phyloP scores from a whole-genome alignment of 2,329 filamentous ascomycete genomes.

The Penicillium crustosum region DNA sequence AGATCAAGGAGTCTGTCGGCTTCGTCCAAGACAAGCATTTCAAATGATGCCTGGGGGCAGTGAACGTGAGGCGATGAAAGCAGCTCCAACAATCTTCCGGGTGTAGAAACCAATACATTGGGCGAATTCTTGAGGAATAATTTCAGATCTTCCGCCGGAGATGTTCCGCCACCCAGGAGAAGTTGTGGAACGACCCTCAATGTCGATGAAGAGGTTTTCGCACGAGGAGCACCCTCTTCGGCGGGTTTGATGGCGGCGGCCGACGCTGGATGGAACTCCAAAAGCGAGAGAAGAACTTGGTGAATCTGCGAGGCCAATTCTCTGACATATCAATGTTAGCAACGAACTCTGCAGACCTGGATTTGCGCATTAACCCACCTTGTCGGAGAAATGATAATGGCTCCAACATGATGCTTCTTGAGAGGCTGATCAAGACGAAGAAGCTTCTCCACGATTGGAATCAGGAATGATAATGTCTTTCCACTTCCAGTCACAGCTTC shows the following conservation, averaged over 20 bases:
- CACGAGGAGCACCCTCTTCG: constrained; percentile 42
- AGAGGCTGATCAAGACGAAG: constrained; percentile 76
- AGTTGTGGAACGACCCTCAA: constrained; percentile 76
- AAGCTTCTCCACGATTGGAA: constrained; percentile 80
- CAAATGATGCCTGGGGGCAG: constrained; percentile 83
- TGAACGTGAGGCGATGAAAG: constrained; percentile 84
- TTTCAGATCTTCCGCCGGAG: constrained; percentile 80
- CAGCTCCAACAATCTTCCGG: constrained; percentile 83
- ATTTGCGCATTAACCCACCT: constrained; percentile 37
- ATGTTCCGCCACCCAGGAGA: constrained; percentile 79
- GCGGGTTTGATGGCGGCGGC: constrained; percentile 50
- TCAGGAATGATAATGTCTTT: constrained; percentile 82
- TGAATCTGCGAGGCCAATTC: constrained; percentile 92
- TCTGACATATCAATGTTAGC: constrained; percentile 44
- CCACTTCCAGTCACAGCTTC: constrained; percentile 90
- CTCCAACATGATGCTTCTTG: constrained; percentile 85
- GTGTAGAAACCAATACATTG: constrained; percentile 87
- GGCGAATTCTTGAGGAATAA: constrained; percentile 80
- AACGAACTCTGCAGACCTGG: background rate
- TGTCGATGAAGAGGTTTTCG: constrained; percentile 48
- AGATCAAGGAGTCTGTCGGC: constrained; percentile 89
- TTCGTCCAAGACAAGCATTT: constrained; percentile 89
- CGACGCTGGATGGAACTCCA: constrained; percentile 81
- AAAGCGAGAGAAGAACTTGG: constrained; percentile 70
- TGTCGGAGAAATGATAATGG: constrained; percentile 89